These are phyloP conservation scores for Pseudophaeomoniella oleicola DNA, from an alignment of 2,329 filamentous ascomycete species.

Conservation along the genomic window DNA sequence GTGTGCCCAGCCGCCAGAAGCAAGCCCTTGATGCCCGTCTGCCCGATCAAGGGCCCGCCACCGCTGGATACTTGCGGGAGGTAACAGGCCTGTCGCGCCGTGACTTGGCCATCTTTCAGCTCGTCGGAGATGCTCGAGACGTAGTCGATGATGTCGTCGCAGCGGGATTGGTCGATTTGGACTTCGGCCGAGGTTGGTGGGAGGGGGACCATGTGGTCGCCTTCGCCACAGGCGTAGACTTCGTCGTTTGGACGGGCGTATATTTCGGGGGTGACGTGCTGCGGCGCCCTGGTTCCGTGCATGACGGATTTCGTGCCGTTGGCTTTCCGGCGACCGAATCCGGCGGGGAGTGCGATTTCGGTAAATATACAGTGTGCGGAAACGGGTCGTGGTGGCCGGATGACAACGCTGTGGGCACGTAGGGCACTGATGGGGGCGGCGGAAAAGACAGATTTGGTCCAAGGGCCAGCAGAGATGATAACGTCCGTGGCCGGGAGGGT, in stretches of 20 bases:
- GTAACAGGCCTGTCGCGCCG: conserved; percentile 80
- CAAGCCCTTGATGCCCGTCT: conserved; percentile 57
- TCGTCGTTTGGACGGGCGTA: conserved; percentile 81
- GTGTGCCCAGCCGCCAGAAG: conserved; percentile 82
- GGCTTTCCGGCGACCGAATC: conserved; percentile 36
- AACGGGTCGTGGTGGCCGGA: conserved; percentile 37
- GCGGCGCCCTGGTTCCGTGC: conserved; percentile 37
- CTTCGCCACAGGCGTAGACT: conserved; percentile 88
- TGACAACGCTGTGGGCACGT: conserved; percentile 50
- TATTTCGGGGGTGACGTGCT: conserved; percentile 72
- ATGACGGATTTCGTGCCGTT: no score
- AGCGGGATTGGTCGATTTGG: conserved; percentile 57
- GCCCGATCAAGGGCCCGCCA: conserved; percentile 59
- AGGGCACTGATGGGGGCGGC: conserved; percentile 42
- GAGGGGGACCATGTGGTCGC: conserved; percentile 60
- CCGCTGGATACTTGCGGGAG: conserved; percentile 55
- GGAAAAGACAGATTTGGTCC: conserved; percentile 40
- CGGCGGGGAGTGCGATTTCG: conserved; percentile 57
- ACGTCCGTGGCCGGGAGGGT: conserved; percentile 45
- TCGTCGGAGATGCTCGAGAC: conserved; percentile 42
- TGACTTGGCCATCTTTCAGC: conserved; percentile 53
- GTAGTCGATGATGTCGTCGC: conserved; percentile 75
- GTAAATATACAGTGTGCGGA: conserved; percentile 52
- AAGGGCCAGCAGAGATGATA: conserved; percentile 47
- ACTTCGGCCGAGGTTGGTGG: conserved; percentile 65